These are phyloP conservation scores for Rhodotorula sp. DNA, from an alignment of 1,284 basidiomycete genomes.

Conservation along the genomic window DNA sequence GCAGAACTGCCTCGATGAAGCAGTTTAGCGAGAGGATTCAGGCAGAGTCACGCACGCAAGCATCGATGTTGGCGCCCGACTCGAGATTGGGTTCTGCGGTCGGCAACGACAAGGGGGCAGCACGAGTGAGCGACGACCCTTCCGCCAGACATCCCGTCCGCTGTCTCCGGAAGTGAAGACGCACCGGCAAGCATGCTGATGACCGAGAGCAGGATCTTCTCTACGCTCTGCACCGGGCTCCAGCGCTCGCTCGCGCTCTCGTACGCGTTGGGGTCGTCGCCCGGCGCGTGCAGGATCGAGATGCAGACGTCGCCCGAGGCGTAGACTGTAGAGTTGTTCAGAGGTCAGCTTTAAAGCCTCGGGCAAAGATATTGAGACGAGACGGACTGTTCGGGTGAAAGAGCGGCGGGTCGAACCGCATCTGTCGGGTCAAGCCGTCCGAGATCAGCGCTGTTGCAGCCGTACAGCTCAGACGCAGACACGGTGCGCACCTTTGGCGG, in stretches of 20 bases:
- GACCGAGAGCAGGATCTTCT: slow-evolving; percentile 88
- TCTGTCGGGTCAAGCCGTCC: slow-evolving; percentile 50
- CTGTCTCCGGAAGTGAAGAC: slow-evolving; percentile 49
- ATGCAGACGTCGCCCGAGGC: slow-evolving; percentile 96
- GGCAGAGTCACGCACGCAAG: slow-evolving; percentile 48
- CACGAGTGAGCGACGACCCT: neutral
- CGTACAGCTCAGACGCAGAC: neutral
- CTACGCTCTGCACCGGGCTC: slow-evolving; percentile 96
- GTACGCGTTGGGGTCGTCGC: slow-evolving; percentile 72
- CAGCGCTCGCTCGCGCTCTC: slow-evolving; percentile 95
- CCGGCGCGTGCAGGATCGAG: slow-evolving; percentile 95
- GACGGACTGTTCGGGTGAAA: slow-evolving; percentile 93
- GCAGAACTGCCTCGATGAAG: neutral
- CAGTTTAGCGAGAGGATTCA: too few relatives aligned
- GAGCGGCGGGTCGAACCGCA: slow-evolving; percentile 95
- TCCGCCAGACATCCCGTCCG: neutral
- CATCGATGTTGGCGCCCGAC: slow-evolving; percentile 94
- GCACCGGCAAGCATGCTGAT: slow-evolving; percentile 94
- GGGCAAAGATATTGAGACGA: slow-evolving; percentile 3
- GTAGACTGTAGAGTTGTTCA: slow-evolving; percentile 63
- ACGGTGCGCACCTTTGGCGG: slow-evolving; percentile 68
- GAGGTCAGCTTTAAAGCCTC: neutral
- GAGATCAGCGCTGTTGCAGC: neutral
- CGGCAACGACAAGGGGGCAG: too few relatives aligned
- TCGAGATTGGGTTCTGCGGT: slow-evolving; percentile 89